These are phyloP conservation scores for Inga oerstediana DNA, from an alignment of 306 rosid species.

Conservation along the genomic window DNA sequence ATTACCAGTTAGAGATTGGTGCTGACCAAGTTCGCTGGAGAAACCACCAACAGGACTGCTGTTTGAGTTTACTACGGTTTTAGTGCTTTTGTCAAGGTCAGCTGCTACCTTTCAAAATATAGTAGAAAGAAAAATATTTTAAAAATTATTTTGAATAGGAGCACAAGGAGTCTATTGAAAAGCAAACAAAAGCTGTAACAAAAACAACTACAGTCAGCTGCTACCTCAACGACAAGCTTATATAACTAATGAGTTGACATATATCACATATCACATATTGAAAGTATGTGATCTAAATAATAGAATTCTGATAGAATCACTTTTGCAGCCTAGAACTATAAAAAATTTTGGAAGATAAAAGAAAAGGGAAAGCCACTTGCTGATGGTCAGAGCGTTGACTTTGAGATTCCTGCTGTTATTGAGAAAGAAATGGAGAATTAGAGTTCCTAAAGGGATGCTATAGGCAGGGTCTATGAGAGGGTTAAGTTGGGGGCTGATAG, in stretches of 20 bases:
- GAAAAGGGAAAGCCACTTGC: no score
- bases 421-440: no score
- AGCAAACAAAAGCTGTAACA: not conserved
- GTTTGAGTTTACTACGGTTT: conserved; percentile 40
- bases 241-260: conserved; percentile 25
- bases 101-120: conserved; percentile 60
- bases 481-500: no score
- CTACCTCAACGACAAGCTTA: not conserved
- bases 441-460: no score
- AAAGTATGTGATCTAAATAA: conserved; percentile 15
- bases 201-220: not conserved
- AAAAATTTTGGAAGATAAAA: no score
- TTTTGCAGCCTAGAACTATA: no score
- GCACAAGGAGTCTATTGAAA: conserved; percentile 15
- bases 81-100: conserved; percentile 44
- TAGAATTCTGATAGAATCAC: not conserved
- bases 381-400: no score
- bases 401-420: no score
- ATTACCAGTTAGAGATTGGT: conserved; percentile 36
- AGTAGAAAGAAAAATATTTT: conserved; percentile 49
- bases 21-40: conserved; percentile 39
- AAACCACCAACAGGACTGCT: conserved; percentile 35
- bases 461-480: no score
- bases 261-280: not conserved
- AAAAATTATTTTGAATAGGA: conserved; percentile 26